Evolutionary conservation across 1,139 yeast species (phyloP).

Genomic region (Nakaseomyces uthaithaninus): DNA sequence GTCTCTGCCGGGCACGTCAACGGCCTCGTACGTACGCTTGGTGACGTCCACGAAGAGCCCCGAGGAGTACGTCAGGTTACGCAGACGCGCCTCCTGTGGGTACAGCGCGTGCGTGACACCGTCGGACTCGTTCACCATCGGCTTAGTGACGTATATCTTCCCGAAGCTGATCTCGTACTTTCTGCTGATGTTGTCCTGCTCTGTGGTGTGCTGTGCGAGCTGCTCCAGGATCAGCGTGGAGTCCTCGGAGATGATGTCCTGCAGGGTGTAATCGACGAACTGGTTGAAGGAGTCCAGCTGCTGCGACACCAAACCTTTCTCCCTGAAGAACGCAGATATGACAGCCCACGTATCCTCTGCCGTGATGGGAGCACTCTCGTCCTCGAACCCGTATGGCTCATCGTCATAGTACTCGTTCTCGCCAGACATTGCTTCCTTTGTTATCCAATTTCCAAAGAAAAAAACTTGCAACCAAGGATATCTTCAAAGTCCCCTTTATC

Average conservation of each 20-base stretch:
- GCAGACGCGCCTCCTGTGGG: constrained; percentile 95
- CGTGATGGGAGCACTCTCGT: constrained; percentile 63
- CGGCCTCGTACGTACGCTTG: constrained; percentile 77
- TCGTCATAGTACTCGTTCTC: constrained; percentile 32
- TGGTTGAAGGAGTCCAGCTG: constrained; percentile 98
- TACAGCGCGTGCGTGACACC: constrained; percentile 98
- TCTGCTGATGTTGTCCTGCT: constrained; percentile 78
- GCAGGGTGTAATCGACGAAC: constrained; percentile 92
- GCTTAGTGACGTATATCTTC: constrained; percentile 90
- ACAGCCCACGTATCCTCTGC: constrained; percentile 99
- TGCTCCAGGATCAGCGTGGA: constrained; percentile 89
- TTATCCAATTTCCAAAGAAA: background rate
- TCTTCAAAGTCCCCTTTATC: too few relatives aligned
- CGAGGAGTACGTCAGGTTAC: constrained; percentile 92
- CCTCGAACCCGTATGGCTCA: constrained; percentile 64
- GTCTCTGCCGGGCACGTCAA: constrained; percentile 63
- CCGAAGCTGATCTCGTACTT: constrained; percentile 95
- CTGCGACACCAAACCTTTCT: constrained; percentile 94
- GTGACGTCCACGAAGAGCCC: constrained; percentile 95
- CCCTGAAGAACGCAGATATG: constrained; percentile 89
- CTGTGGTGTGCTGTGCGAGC: constrained; percentile 95
- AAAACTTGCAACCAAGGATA: background rate
- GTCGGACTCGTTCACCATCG: constrained; percentile 98
- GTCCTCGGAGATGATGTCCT: constrained; percentile 94
- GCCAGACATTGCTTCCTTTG: constrained; percentile 10